Evolutionary conservation across 1,139 yeast species (phyloP).

Genomic region (Pichia inconspicua): DNA sequence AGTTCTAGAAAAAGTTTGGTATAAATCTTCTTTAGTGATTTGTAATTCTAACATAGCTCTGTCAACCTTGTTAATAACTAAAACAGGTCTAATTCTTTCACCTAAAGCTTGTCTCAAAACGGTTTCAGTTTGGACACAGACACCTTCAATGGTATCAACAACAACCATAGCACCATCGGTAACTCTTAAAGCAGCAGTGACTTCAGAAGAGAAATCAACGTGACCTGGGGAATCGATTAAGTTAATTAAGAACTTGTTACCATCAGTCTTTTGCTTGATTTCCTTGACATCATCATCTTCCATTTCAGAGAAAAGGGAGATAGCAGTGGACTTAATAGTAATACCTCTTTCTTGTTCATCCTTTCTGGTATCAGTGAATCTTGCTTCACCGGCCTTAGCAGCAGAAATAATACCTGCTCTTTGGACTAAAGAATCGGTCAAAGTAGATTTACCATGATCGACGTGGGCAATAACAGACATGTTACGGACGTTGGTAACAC

Average conservation of each 20-base stretch:
- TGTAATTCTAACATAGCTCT: conserved; percentile 99
- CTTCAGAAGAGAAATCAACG: conserved; percentile 99
- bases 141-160: conserved; percentile 99
- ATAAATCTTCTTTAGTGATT: conserved; percentile 97
- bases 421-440: conserved; percentile 98
- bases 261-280: conserved; percentile 89
- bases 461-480: conserved; percentile 99
- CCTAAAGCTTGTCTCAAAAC: conserved; percentile 98
- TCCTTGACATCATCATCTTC: conserved; percentile 88
- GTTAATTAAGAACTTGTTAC: conserved; percentile 93
- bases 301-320: conserved; percentile 90
- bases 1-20: conserved; percentile 97
- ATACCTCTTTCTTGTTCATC: conserved; percentile 99
- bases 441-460: conserved; percentile 99
- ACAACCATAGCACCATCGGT: conserved; percentile 99
- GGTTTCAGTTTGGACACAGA: conserved; percentile 99
- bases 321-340: conserved; percentile 98
- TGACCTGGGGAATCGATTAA: conserved; percentile 99
- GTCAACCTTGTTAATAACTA: conserved; percentile 97
- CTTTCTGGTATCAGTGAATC: conserved; percentile 99
- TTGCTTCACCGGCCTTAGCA: conserved; percentile 99
- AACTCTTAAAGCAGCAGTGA: conserved; percentile 99
- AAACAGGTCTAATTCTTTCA: conserved; percentile 99
- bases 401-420: conserved; percentile 99
- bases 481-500: conserved; percentile 99